Base-by-base conservation (phyloP, 805 yeast species). In the Spathaspora hagerdaliae region DNA sequence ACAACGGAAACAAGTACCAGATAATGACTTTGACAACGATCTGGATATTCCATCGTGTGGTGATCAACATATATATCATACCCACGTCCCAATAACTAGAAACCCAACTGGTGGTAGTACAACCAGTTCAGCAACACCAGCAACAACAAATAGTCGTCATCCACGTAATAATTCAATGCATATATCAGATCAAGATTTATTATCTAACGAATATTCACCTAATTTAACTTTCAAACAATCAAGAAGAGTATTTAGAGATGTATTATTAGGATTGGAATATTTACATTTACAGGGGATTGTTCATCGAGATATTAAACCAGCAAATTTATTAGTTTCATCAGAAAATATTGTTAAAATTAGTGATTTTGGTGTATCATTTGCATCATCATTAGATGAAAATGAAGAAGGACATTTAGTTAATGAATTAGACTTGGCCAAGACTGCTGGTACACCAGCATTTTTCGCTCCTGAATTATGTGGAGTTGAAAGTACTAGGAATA, bases 401-500 rank as follows among this genome's bases (percentile, higher is more conserved):
- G 81, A 79, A 41, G 80, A 78, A 27, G 69, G 68, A 12, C 60
- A 62, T 46, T 49, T 61, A 26, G 60, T 68, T 15, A 60, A 60
- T 47, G 97, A 90, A 50, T 69, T 82, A 45, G 97, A 92, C 55
- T 72, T 92, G 50, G 95, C 97, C 1, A 92, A 91, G 63, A 92
- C 98, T 0, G 98, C 96, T 0, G 99, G 98, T 5, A 92, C 98
- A 0, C 98, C 98, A 1, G 97, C 97, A 0, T 92, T 92, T 63
- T 84, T 90, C 57, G 96, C 98, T 0, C 97, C 97, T 0, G 99
- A 94, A 61, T 73, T 91, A 39, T 91, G 97, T 59, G 74, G 76
- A 44, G 82, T 87, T 1, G 49, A 42, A 24, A 12, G 29, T 40
- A 27, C 14, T n/a, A 5, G 24, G 24, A 19, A 19, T 19, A 19